Evolutionary conservation across 1,139 yeast genomes (phyloP), one percentile per base, ranked within the genome.

Genomic region (Yamadazyma kanchanaburiensis): DNA sequence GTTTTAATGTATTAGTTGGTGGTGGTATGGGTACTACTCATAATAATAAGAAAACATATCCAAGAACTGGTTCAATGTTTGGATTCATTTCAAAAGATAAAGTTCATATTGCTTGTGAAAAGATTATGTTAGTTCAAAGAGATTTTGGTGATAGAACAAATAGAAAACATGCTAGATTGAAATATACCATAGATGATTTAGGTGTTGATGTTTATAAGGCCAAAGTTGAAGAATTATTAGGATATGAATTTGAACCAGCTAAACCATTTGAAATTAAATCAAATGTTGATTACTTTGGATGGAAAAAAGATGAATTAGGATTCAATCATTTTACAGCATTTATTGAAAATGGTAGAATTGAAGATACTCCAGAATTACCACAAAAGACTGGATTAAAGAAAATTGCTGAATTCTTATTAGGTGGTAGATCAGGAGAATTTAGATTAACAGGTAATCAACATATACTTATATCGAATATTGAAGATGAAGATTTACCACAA

Each of bases 1-100:
- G 97, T 32, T 91, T 78, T 70, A 89, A 91, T 50, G 78, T 91
- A 30, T 73, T 84, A 40, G 95, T 82, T 40, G 98, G 97, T 58
- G 98, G 97, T 66, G 98, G 97, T 71, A 89, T 91, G 97, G 98
- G 97, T 49, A 76, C 94, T 23, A 91, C 97, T 20, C 98, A 91
- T 60, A 89, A 89, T 70, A 91, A 91, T 67, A 83, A 83, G 54
- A 91, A 89, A 72, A 91, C 98, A 0, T 91, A 91, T 52, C 98
- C 98, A 47, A 77, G 97, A 65, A 77, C 95, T 11, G 97, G 95
- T 39, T 80, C 95, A 14, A 64, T 80, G 61, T 74, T 89, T 45
- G 98, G 97, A 21, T 91, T 64, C 52, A 77, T 81, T 30, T 45
- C 77, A 6, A 70, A 69, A 39, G 89, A 81, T 31, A 74, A 87